A percentile compares a stretch with the other conserved stretches of the same genome.
Conservation (phyloP, 768 basidiomycete species). For the Boletus sp. region DNA sequence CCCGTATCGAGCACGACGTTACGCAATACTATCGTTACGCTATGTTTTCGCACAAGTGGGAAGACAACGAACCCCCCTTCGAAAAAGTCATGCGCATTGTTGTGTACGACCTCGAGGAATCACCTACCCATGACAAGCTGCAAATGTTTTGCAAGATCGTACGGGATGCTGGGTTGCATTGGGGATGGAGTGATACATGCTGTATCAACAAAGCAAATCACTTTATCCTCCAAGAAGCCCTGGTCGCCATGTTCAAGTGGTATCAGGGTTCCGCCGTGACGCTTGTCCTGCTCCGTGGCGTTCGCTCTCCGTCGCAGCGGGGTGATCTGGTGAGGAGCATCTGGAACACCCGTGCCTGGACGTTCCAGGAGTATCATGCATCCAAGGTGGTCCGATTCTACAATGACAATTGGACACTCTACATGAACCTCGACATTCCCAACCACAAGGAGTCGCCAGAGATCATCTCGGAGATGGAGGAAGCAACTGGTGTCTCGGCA, state of each 20-base stretch:
- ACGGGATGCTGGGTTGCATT: not conserved
- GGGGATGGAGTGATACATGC: not conserved
- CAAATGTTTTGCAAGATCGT: not conserved
- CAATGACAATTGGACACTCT: not conserved
- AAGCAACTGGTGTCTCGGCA: not conserved
- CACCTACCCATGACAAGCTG: not conserved
- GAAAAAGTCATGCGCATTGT: not conserved
- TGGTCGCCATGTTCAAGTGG: not conserved
- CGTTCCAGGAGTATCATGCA: not conserved
- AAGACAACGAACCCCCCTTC: not conserved
- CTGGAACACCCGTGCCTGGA: not conserved
- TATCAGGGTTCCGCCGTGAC: not conserved
- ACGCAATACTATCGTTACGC: not conserved
- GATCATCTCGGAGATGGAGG: not conserved
- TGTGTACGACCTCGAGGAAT: constrained; percentile 3
- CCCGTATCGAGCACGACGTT: not conserved
- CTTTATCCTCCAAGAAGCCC: not conserved
- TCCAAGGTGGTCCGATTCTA: not conserved
- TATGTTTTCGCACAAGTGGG: constrained; percentile 9
- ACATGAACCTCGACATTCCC: not conserved
- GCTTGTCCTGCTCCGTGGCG: not conserved
- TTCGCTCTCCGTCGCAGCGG: not conserved
- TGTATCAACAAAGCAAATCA: not conserved
- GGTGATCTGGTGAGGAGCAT: not conserved
- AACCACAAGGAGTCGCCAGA: not conserved